Base-by-base conservation (phyloP, 805 yeast species). In the Wickerhamiella alocasiicola region DNA sequence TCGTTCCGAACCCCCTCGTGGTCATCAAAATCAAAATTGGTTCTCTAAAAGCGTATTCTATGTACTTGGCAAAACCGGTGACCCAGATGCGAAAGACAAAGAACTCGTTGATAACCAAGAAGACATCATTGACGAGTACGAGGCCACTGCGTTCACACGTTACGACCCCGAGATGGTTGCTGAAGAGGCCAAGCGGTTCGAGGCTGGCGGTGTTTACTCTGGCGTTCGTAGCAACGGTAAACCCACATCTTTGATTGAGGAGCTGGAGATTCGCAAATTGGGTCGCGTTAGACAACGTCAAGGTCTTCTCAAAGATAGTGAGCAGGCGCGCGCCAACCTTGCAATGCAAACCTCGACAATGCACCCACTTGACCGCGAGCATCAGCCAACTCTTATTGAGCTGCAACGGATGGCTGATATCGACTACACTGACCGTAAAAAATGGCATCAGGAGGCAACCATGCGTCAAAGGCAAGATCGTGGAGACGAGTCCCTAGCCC, bases 211-310 rank as follows among this genome's bases (percentile, higher is more conserved):
- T 9, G 34, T 50, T 3, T 48, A 50, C 21, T 37, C 44, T 27
- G 42, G 49, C 15, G 27, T 39, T 2, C 32, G 34, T 15, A 25
- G 30, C 5, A 13, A 28, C 12, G 48, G 51, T 6, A 52, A 51
- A 31, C 52, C 58, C 1, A 54, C 55, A 13, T 57, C 64, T 9
- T 47, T 60, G n/a, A 56, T 60, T 24, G 64, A 60, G 44, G 64
- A 60, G 42, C 45, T 60, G 25, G 64, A 60, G 42, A 49, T 57
- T 26, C 55, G 64, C 21, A 60, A 60, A 41, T 53, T 54, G 17
- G 62, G 57, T 26, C 43, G 53, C 15, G 42, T 39, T 29, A 47
- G 52, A 2, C 61, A 56, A 43, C 49, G 44, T 15, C 42, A 46
- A 20, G 46, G 49, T 13, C 46, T 57, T 18, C 32, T 38, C 9